A percentile compares a stretch with the other conserved stretches of the same genome.
These are phyloP conservation scores for Plectosphaerella sp. DNA, from an alignment of 2,329 filamentous ascomycete genomes.

Conservation along the genomic window DNA sequence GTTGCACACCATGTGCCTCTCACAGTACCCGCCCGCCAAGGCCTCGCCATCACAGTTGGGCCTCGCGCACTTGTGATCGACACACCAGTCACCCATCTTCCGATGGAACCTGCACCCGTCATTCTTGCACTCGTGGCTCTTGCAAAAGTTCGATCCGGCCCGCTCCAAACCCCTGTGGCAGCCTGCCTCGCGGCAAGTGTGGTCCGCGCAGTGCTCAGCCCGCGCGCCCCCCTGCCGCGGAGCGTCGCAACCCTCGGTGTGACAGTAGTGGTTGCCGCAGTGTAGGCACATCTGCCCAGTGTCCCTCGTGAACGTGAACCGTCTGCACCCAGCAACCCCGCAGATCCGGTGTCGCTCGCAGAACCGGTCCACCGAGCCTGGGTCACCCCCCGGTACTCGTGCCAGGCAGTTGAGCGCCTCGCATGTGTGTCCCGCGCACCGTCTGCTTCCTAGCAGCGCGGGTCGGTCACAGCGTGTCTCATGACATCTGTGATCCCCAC, in stretches of 20 bases:
- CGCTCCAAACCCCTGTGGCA: slow-evolving; percentile 14
- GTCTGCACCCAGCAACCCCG: slow-evolving; percentile 13
- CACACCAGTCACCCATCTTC: slow-evolving; percentile 15
- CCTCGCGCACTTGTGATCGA: slow-evolving; percentile 19
- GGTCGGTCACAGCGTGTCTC: slow-evolving; percentile 14
- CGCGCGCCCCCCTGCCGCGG: slow-evolving; percentile 10
- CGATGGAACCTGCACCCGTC: slow-evolving; percentile 16
- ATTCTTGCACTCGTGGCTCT: slow-evolving; percentile 18
- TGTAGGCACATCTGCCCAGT: slow-evolving; percentile 17
- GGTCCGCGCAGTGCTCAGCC: slow-evolving; percentile 14
- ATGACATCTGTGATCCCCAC: slow-evolving; percentile 21
- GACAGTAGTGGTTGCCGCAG: slow-evolving; percentile 24
- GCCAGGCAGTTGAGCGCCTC: slow-evolving; percentile 16
- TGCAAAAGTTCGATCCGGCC: slow-evolving; percentile 10
- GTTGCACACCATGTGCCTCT: slow-evolving; percentile 12
- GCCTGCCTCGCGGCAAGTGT: slow-evolving; percentile 14
- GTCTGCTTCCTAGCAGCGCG: slow-evolving; percentile 6
- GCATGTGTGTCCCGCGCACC: slow-evolving; percentile 23
- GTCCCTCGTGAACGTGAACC: slow-evolving; percentile 19
- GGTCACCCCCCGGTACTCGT: slow-evolving; percentile 12
- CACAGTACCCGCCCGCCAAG: slow-evolving; percentile 15
- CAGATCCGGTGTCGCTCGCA: slow-evolving; percentile 24
- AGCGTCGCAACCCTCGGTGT: slow-evolving; percentile 18
- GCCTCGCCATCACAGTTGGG: slow-evolving; percentile 19
- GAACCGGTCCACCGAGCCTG: slow-evolving; percentile 14